Base-by-base conservation (phyloP, 148 eudicot species). In the Agrostemma githago region DNA sequence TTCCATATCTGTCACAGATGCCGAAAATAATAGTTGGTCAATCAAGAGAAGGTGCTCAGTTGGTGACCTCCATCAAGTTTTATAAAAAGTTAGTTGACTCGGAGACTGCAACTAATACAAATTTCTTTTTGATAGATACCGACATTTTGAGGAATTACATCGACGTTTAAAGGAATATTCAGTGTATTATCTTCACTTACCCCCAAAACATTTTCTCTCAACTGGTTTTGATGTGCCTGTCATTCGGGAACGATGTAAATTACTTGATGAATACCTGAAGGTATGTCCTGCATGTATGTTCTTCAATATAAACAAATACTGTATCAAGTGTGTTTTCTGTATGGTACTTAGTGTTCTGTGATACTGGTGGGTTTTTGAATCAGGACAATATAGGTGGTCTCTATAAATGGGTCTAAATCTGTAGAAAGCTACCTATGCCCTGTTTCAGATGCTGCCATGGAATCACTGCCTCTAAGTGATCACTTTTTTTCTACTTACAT, bases 81-180 rank as follows among this genome's bases (percentile, higher is more conserved):
- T 60, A 16, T 51, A 8, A 44, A 8, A 46, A 38, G 48, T 41
- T 56, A 4, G 20, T 70, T 19, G 70, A 48, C 21, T 74, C n/a
- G 51, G 63, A 14, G 37, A 44, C 20, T 70, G 64, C 41, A 54
- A 61, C 72, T 75, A 72, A 82, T 43, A 8, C 67, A 17, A 48
- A 37, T 17, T 75, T 75, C 38, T 64, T 60, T 77, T 64, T 60
- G 15, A 78, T 78, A 95, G 99, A 86, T 95, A 86, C 83, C 94
- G 90, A 74, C 99, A 95, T 87, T 95, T 95, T 86, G 99, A 86
- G 87, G 99, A 95, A 86, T 85, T 95, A 72, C 96, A 95, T 83
- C 87, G 90, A 70, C 96, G 96, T 73, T 88, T 95, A 16, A 95
- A 95, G 81, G 96, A 92, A 80, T 92, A 84, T 86, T 81, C 92